Conservation (phyloP, 2,329 filamentous ascomycete genomes). For the Meredithiella fracta region DNA sequence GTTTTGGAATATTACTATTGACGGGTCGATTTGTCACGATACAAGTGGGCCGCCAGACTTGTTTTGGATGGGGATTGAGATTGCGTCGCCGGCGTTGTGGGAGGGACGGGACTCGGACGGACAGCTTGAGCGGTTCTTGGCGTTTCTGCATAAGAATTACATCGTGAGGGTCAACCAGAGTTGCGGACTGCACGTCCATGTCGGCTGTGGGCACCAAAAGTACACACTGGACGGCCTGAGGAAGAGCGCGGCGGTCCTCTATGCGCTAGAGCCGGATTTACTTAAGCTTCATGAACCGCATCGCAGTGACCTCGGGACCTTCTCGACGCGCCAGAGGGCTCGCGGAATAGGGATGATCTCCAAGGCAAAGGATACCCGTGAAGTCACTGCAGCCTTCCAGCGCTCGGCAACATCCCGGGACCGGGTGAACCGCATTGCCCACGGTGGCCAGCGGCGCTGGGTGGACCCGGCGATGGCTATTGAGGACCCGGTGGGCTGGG, state of each 20-base stretch:
- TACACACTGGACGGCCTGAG: slow-evolving; percentile 20
- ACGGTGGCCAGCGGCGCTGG: too few relatives aligned
- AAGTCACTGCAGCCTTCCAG: too few relatives aligned
- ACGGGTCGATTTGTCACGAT: slow-evolving; percentile 1
- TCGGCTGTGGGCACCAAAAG: slow-evolving; percentile 21
- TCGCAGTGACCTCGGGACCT: background rate
- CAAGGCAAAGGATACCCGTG: too few relatives aligned
- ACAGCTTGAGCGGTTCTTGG: slow-evolving; percentile 20
- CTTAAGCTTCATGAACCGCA: slow-evolving; percentile 20
- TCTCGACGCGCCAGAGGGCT: background rate
- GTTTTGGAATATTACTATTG: slow-evolving; percentile 2
- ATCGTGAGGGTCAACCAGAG: slow-evolving; percentile 21
- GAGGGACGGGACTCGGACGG: slow-evolving; percentile 18
- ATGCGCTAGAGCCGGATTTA: slow-evolving; percentile 23
- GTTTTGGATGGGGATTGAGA: slow-evolving; percentile 19
- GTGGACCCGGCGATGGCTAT: background rate
- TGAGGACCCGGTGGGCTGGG: background rate
- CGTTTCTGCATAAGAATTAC: slow-evolving; percentile 20
- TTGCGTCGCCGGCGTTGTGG: slow-evolving; percentile 23
- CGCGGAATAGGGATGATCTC: background rate
- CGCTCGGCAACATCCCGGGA: too few relatives aligned
- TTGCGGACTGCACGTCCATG: slow-evolving; percentile 24
- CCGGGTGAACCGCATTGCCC: too few relatives aligned
- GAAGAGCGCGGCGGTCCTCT: slow-evolving; percentile 21
- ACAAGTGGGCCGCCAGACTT: background rate